Percentiles rank a stretch among this genome's conserved stretches.
phyloP scores from a whole-genome alignment of 2,329 filamentous ascomycete genomes.

The Graphilbum fragrans region DNA sequence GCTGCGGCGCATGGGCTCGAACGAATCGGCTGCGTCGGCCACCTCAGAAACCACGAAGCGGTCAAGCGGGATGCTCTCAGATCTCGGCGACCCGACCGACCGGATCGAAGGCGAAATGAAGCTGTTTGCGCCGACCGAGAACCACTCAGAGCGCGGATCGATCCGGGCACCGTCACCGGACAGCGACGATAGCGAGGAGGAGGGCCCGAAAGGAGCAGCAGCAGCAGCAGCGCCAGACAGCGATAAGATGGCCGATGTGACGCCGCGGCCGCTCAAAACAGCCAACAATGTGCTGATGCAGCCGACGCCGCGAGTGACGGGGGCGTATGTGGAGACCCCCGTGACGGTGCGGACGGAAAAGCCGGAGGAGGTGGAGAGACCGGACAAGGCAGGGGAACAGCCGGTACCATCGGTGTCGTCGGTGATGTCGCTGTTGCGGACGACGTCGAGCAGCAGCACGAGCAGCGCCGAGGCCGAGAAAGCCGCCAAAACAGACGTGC shows the following conservation, averaged over 20 bases:
- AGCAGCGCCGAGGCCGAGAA: too few species aligned
- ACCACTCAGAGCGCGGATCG: constrained; percentile 43
- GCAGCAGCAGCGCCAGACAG: constrained; percentile 4
- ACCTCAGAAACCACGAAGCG: constrained; percentile 33
- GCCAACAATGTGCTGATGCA: constrained; percentile 32
- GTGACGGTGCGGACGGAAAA: constrained; percentile 29
- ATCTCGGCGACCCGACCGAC: constrained; percentile 37
- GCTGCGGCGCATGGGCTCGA: constrained; percentile 28
- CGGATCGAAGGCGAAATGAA: constrained; percentile 44
- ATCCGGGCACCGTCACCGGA: constrained; percentile 37
- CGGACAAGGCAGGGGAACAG: background rate
- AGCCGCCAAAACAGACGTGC: too few species aligned
- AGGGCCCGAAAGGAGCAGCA: too few species aligned
- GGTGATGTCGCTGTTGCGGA: constrained; percentile 9
- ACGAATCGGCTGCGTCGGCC: constrained; percentile 30
- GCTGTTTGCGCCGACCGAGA: constrained; percentile 41
- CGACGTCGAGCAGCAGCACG: too few species aligned
- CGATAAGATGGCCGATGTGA: constrained; percentile 15
- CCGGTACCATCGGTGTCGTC: background rate
- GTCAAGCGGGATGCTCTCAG: constrained; percentile 33
- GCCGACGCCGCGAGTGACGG: constrained; percentile 41
- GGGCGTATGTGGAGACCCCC: constrained; percentile 46
- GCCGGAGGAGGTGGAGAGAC: background rate
- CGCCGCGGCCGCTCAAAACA: constrained; percentile 30
- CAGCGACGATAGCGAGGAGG: constrained; percentile 15